Conservation (phyloP, 768 basidiomycete genomes). For the Russula foetens region DNA sequence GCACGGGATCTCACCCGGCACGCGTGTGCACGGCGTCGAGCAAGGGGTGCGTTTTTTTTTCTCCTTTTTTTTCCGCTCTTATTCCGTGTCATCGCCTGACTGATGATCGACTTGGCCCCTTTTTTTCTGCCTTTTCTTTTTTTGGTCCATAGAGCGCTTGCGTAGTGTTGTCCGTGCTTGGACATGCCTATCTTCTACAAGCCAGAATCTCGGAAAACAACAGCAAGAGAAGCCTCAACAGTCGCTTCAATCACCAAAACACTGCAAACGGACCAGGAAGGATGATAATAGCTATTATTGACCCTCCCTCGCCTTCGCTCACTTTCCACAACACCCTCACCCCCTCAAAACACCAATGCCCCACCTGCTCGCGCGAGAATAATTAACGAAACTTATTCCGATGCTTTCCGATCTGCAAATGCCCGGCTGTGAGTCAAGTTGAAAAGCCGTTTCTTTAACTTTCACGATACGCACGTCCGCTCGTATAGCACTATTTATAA, state of each 20-base stretch:
- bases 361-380: not conserved
- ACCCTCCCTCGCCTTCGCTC: not conserved
- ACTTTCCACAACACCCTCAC: not conserved
- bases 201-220: not conserved
- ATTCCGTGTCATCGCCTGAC: not conserved
- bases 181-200: slow-evolving; percentile 8
- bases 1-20: slow-evolving; percentile 15
- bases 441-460: not conserved
- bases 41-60: slow-evolving; percentile 6
- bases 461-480: slow-evolving; percentile 13
- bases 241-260: not conserved
- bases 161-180: slow-evolving; percentile 14
- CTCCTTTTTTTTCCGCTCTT: not conserved
- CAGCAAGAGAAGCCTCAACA: not conserved
- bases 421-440: not conserved
- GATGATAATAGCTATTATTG: slow-evolving; percentile 5
- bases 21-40: slow-evolving; percentile 11
- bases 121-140: not conserved
- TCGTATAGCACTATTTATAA: slow-evolving; percentile 18
- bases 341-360: not conserved
- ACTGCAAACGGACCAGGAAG: slow-evolving; percentile 1
- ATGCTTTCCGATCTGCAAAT: slow-evolving; percentile 3
- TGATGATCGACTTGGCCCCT: not conserved
- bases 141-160: not conserved
- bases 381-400: not conserved